Evolutionary conservation across 805 yeast species (phyloP).

Genomic region (Candida parachauliodes): DNA sequence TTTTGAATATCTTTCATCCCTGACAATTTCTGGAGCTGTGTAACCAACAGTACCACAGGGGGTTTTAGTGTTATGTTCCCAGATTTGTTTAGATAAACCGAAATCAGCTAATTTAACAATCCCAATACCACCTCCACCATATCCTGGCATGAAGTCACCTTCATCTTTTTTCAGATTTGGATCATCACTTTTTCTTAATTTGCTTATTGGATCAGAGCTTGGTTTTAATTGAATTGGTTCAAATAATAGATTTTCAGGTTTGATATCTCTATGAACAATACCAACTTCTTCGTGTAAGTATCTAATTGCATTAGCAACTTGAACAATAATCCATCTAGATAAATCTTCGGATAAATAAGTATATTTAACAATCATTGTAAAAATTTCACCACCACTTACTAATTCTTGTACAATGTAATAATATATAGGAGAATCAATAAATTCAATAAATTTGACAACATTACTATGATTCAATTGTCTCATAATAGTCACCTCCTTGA

Average conservation of each 20-base stretch:
- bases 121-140: slow-evolving; percentile 95
- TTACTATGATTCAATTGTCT: slow-evolving; percentile 62
- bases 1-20: slow-evolving; percentile 87
- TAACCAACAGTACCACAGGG: slow-evolving; percentile 99
- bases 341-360: slow-evolving; percentile 66
- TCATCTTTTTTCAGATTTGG: slow-evolving; percentile 72
- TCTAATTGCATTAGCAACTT: slow-evolving; percentile 60
- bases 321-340: slow-evolving; percentile 59
- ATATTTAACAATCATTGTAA: slow-evolving; percentile 61
- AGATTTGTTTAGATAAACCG: slow-evolving; percentile 87
- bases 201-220: slow-evolving; percentile 26
- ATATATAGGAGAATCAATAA: slow-evolving; percentile 56
- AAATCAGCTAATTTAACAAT: slow-evolving; percentile 89
- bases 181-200: slow-evolving; percentile 64
- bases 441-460: slow-evolving; percentile 61
- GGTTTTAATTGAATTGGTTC: slow-evolving; percentile 56
- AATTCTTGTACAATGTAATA: slow-evolving; percentile 72
- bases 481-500: slow-evolving; percentile 78
- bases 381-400: slow-evolving; percentile 75
- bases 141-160: slow-evolving; percentile 73
- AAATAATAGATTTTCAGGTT: slow-evolving; percentile 74
- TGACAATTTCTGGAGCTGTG: slow-evolving; percentile 97
- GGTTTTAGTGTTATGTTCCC: slow-evolving; percentile 86
- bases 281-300: slow-evolving; percentile 73
- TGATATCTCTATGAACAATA: slow-evolving; percentile 78